phyloP scores from a whole-genome alignment of 768 basidiomycete species.

The Suillus subaureus region DNA sequence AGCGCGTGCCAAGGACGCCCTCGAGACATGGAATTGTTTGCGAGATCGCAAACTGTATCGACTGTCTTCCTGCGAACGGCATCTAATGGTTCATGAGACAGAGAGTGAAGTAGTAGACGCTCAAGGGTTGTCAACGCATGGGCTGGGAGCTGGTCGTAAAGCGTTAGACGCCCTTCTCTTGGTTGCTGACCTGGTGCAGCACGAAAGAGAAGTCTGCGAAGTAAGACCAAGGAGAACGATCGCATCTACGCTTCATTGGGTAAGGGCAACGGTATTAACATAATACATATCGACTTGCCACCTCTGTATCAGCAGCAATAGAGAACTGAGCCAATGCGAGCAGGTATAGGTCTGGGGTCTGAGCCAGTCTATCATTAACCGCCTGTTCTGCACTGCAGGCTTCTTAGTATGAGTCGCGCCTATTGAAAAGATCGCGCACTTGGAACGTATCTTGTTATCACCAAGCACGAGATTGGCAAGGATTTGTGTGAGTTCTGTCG shows the following conservation, averaged over 20 bases:
- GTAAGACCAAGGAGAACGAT: conserved; percentile 79
- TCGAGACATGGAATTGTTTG: conserved; percentile 71
- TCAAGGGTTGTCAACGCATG: conserved; percentile 70
- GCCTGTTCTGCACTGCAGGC: conserved; percentile 69
- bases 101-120: conserved; percentile 68
- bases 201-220: conserved; percentile 78
- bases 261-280: conserved; percentile 12
- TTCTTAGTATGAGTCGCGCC: conserved; percentile 13
- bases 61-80: conserved; percentile 71
- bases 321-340: conserved; percentile 81
- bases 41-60: conserved; percentile 76
- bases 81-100: conserved; percentile 59
- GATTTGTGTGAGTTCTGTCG: conserved; percentile 77
- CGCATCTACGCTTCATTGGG: conserved; percentile 60
- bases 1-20: conserved; percentile 84
- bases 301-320: conserved; percentile 74
- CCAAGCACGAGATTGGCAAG: conserved; percentile 83
- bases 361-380: conserved; percentile 77
- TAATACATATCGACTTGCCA: conserved; percentile 49
- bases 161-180: conserved; percentile 47
- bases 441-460: conserved; percentile 80
- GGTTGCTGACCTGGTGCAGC: conserved; percentile 41
- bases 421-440: conserved; percentile 38
- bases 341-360: conserved; percentile 78
- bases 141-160: conserved; percentile 77